Evolutionary conservation across 352 stramenopile species (phyloP).

Genomic region (Halophytophthora polymorphica): DNA sequence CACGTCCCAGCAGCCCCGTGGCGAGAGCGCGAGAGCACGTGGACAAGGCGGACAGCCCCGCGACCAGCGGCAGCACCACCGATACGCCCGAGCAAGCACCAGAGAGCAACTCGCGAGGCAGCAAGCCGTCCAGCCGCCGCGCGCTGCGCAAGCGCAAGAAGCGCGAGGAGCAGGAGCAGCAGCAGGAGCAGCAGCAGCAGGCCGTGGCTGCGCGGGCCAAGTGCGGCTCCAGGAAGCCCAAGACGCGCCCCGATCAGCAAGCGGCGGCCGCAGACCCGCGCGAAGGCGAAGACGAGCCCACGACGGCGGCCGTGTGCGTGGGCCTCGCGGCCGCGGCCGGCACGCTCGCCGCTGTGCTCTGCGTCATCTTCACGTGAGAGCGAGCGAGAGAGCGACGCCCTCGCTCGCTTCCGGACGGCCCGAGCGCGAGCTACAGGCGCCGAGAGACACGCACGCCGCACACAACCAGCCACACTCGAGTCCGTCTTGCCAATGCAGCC

Average conservation of each 20-base stretch:
- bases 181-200: slow-evolving; percentile 29
- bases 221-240: slow-evolving; percentile 6
- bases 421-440: no score
- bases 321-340: slow-evolving; percentile 52
- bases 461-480: no score
- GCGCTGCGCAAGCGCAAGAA: slow-evolving; percentile 37
- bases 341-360: slow-evolving; percentile 57
- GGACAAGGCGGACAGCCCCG: no score
- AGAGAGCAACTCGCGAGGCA: background rate
- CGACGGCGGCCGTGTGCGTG: slow-evolving; percentile 41
- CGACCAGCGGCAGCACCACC: background rate
- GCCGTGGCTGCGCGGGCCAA: slow-evolving; percentile 7
- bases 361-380: slow-evolving; percentile 54
- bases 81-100: background rate
- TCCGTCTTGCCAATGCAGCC: no score
- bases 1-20: background rate
- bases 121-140: slow-evolving; percentile 5
- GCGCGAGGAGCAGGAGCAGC: slow-evolving; percentile 35
- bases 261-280: background rate
- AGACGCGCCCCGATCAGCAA: background rate
- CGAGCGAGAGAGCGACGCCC: background rate
- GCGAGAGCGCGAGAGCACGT: background rate
- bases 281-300: slow-evolving; percentile 21
- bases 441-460: no score
- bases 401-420: background rate